phyloP scores from a whole-genome alignment of 2,329 filamentous ascomycete genomes.

The Aspergillus fischeri region DNA sequence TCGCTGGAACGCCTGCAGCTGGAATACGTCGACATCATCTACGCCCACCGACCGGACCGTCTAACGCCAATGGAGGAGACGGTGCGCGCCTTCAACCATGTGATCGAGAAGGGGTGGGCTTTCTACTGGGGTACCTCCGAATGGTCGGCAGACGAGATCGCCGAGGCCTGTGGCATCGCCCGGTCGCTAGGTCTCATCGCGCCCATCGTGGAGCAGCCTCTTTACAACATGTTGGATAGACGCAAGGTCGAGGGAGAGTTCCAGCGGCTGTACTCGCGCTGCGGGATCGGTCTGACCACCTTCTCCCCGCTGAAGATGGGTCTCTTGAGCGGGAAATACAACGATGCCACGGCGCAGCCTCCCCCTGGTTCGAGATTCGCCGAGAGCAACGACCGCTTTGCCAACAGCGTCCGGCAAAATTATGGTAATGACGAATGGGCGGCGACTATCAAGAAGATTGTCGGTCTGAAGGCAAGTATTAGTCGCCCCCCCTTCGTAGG shows the following conservation, averaged over 20 bases:
- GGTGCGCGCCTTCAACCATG: constrained; percentile 66
- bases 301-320: constrained; percentile 61
- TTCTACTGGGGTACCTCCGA: constrained; percentile 71
- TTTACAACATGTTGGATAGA: constrained; percentile 62
- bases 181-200: constrained; percentile 59
- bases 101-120: constrained; percentile 64
- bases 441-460: constrained; percentile 55
- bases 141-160: constrained; percentile 65
- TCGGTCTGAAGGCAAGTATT: constrained; percentile 35
- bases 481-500: neutral
- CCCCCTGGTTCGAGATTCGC: constrained; percentile 58
- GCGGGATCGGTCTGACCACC: constrained; percentile 59
- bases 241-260: constrained; percentile 61
- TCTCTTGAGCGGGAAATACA: constrained; percentile 65
- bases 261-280: constrained; percentile 56
- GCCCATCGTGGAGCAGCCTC: constrained; percentile 52
- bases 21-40: constrained; percentile 67
- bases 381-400: constrained; percentile 54
- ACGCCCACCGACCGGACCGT: constrained; percentile 66
- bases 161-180: constrained; percentile 58
- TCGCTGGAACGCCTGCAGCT: constrained; percentile 60
- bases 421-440: constrained; percentile 41
- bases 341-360: constrained; percentile 49
- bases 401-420: constrained; percentile 42
- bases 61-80: constrained; percentile 67